Conservation (phyloP, 1,284 basidiomycete genomes). For the Malassezia furfur region DNA sequence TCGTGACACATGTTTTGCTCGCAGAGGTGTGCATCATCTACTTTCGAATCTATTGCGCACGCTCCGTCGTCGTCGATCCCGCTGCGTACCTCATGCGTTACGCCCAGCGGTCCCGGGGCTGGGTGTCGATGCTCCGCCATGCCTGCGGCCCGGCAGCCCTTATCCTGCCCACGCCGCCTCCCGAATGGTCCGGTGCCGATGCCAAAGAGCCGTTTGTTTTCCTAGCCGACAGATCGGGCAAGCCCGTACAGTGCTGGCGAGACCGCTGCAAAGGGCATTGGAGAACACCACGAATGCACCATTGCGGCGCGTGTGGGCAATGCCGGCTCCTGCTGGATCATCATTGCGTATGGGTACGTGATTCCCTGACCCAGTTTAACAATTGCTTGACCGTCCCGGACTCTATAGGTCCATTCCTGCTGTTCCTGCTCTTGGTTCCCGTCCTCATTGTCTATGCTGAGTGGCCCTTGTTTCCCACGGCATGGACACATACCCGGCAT, state of each 20-base stretch:
- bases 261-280: conserved; percentile 9
- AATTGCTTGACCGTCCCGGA: conserved; percentile 3
- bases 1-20: neutral
- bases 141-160: too few species aligned
- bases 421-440: neutral
- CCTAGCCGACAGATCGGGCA: neutral
- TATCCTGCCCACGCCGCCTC: neutral
- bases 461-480: neutral
- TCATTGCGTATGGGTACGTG: conserved; percentile 11
- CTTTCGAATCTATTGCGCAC: neutral
- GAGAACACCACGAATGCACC: conserved; percentile 11
- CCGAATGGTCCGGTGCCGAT: neutral
- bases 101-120: too few species aligned
- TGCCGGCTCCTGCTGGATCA: conserved; percentile 15
- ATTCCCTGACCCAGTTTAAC: neutral
- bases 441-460: neutral
- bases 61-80: too few species aligned
- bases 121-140: too few species aligned
- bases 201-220: too few species aligned
- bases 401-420: neutral
- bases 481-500: neutral
- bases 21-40: neutral
- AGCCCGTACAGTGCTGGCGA: conserved; percentile 10
- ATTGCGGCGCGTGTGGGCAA: conserved; percentile 8
- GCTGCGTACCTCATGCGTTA: too few species aligned